Evolutionary conservation across 371 early-diverging fungal species (phyloP).

Genomic region (Mucor plumbeus): DNA sequence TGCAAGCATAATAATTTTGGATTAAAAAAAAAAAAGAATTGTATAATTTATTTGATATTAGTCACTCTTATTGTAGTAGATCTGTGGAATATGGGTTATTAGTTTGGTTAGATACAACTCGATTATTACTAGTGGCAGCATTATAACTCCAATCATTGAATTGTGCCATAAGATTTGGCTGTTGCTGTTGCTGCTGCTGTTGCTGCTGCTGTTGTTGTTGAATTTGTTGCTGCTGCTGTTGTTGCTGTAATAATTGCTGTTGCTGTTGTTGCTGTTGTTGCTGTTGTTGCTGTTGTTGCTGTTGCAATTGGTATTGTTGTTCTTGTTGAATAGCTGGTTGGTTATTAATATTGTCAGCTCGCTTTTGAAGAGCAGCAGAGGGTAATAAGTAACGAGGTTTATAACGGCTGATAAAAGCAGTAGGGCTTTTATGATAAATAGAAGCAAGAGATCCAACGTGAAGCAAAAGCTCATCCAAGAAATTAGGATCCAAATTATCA

Average conservation of each 20-base stretch:
- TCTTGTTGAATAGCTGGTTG: conserved; percentile 11
- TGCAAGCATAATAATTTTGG: too few relatives aligned
- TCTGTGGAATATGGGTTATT: conserved; percentile 58
- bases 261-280: conserved; percentile 12
- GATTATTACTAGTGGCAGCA: conserved; percentile 32
- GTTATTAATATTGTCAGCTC: conserved; percentile 17
- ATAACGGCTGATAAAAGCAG: conserved; percentile 70
- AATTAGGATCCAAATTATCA: conserved; percentile 75
- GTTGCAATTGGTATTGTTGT: background rate
- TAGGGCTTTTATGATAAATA: conserved; percentile 93
- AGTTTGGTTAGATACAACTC: conserved; percentile 31
- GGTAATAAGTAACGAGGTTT: conserved; percentile 66
- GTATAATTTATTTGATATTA: too few relatives aligned
- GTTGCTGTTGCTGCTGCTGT: conserved; percentile 28
- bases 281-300: conserved; percentile 16
- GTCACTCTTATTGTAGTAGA: conserved; percentile 31
- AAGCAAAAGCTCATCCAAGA: conserved; percentile 88
- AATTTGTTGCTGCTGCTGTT: conserved; percentile 1
- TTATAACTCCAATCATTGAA: conserved; percentile 38
- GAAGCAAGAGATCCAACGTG: conserved; percentile 90
- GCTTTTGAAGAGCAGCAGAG: conserved; percentile 50
- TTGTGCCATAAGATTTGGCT: conserved; percentile 25
- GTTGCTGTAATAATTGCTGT: conserved; percentile 13
- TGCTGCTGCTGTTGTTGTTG: conserved; percentile 16
- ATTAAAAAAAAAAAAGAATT: too few relatives aligned